Evolutionary conservation across 805 yeast genomes (phyloP).

Genomic region (Sporopachydermia quercuum): DNA sequence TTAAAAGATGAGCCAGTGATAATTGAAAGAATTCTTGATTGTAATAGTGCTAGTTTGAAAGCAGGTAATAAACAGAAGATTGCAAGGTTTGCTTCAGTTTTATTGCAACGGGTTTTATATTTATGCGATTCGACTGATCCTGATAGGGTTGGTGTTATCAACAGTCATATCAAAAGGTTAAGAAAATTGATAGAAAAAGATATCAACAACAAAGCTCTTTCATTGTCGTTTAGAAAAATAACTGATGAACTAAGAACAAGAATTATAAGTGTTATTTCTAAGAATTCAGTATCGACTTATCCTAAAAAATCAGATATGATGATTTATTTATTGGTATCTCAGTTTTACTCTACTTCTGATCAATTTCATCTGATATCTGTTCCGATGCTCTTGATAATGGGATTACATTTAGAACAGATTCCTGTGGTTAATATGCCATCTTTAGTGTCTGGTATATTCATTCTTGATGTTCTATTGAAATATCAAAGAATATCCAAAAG

Average conservation of each 20-base stretch:
- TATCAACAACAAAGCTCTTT: constrained; percentile 36
- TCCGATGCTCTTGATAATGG: constrained; percentile 61
- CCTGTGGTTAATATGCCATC: constrained; percentile 24
- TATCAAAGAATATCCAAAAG: constrained; percentile 77
- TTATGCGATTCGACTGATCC: constrained; percentile 26
- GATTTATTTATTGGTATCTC: constrained; percentile 58
- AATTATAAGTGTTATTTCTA: constrained; percentile 19
- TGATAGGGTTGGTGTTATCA: constrained; percentile 21
- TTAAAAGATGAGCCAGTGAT: constrained; percentile 33
- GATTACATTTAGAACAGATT: constrained; percentile 48
- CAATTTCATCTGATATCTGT: constrained; percentile 86
- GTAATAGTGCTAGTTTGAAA: constrained; percentile 37
- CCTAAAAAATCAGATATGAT: constrained; percentile 42
- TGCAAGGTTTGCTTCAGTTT: constrained; percentile 43
- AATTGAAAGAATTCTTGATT: background rate
- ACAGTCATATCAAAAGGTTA: constrained; percentile 27
- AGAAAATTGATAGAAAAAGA: constrained; percentile 50
- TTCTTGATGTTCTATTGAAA: constrained; percentile 47
- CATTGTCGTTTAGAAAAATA: constrained; percentile 44
- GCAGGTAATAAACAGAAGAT: constrained; percentile 69
- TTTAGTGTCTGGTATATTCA: constrained; percentile 44
- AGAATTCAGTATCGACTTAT: constrained; percentile 18
- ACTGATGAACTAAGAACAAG: constrained; percentile 41
- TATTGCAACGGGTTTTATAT: constrained; percentile 47
- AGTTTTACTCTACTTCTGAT: constrained; percentile 84